Base-by-base conservation (phyloP, 441 rosid genomes). In the Populus hybrid region DNA sequence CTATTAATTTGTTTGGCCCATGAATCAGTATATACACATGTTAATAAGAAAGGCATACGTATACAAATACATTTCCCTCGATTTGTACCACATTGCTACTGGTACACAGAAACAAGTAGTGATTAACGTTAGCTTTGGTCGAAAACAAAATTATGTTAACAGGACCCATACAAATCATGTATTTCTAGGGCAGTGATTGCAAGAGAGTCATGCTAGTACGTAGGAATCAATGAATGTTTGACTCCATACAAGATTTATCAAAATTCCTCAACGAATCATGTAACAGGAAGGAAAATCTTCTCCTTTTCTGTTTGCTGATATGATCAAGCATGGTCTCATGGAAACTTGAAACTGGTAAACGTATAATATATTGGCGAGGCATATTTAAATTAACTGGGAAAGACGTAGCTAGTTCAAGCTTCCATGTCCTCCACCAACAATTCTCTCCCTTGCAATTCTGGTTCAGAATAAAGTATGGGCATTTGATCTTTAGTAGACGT, bases 101-200 rank as follows among this genome's bases (percentile, higher is more conserved):
- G 57, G 57, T 11, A 12, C 53, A 46, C 50, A 42, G 18, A 46
- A 46, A 46, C 57, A 46, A 46, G 19, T 3, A 14, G 57, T 46
- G 1, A 46, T 46, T 46, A 46, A 1, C 18, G 57, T 46, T 46
- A 14, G 57, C 57, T 50, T 1, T 50, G 57, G 57, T 50, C 57
- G 57, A 14, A 50, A 50, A 50, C 19, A 50, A 50, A 50, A 50
- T 50, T 14, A 50, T 14, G 57, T 50, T 50, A 14, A 30, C 32
- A 23, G 74, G 71, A 38, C 69, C 75, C 79, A 76, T 79, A 66
- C 5, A 74, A 76, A 79, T 76, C 53, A 77, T 67, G 66, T 76
- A 76, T 79, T 53, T 79, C 67, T 53, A 35, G 76, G 24, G 71
- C 75, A 40, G 36, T 82, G 79, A 79, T 82, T 76, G 59, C 78